Evolutionary conservation across 768 basidiomycete species (phyloP), one percentile per base, ranked within the genome.

Genomic region (Xerocomellus dryophilus): DNA sequence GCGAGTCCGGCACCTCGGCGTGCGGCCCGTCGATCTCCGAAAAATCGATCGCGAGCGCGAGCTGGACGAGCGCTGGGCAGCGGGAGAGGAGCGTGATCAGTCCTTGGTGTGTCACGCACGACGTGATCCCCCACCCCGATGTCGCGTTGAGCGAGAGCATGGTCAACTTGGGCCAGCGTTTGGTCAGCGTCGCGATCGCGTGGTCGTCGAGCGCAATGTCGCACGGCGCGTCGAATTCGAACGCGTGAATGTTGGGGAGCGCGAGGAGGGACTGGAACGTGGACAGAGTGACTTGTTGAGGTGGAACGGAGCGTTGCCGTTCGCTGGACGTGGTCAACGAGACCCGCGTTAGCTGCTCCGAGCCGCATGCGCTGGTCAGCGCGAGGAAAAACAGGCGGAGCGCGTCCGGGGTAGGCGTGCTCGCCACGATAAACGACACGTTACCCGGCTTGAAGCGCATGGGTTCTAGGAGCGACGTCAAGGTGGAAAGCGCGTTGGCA

Each of bases 41-140:
- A 42, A 69, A 57, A 51, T 69, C 59, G 18, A 71, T 18, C 5
- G 61, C 36, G 45, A 69, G 55, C 11, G 62, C 53, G 15, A 69
- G 27, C 1, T 54, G 29, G 29, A 7, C 2, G 12, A 71, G 53
- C 7, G 0, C 1, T 0, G 35, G n/a, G 7, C 59, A 69, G 17
- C 41, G 36, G 8, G 43, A 29, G 44, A 71, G 54, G 20, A 69
- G 56, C 11, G 53, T 44, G 44, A 61, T n/a, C 5, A 71, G 56
- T 2, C 69, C 67, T 0, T 20, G 23, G 34, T 53, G 59, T 1
- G 69, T 69, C 44, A 68, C 54, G 3, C 41, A 50, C 25, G 63
- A 50, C 1, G n/a, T 8, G 38, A 43, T 51, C 1, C 59, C 61
- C 65, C 66, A 68, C 0, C 65, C 66, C 0, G 53, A 51, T 9